Evolutionary conservation across 768 basidiomycete genomes (phyloP), one percentile per base, ranked within the genome.

Genomic region (Pulveroboletus sp.): DNA sequence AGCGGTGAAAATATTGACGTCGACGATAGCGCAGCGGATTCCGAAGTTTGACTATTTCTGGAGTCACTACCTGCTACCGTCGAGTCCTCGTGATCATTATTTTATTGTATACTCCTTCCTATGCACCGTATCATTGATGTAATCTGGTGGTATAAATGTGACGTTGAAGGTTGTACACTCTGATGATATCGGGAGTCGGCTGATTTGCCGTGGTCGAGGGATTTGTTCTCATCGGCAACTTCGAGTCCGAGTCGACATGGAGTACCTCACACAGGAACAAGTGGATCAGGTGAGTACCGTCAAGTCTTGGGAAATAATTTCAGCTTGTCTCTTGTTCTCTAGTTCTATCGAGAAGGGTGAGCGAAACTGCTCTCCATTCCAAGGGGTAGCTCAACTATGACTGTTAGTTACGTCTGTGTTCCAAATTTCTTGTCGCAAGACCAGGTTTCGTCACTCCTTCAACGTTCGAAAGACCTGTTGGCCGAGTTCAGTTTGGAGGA

Each of bases 401-500:
- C 45, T 37, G 27, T 41, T 45, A 93, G 93, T 37, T 95, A 94
- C 59, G 77, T 96, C 35, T 68, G 90, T 46, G 61, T 99, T 35
- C 86, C 85, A 0, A 69, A 69, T 12, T 98, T 98, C 68, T 73
- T 94, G 45, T 65, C 71, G 6, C 49, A 61, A n/a, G 73, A 76
- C 10, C 82, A 88, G 34, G 78, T 85, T 0, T 60, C 71, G 11
- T 75, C 73, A 14, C 79, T 98, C 27, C 70, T 95, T 10, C 63
- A 59, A 14, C 82, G 87, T n/a, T 79, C 93, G 2, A 84, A 82
- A 54, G 68, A 83, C 53, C 76, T 98, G 14, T 73, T 97, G 17
- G 76, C 82, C n/a, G 80, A 87, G 19, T 95, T 98, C 65, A 76
- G 74, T 54, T 58, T 91, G 16, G 79, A 82, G 26, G 77, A 80